Conservation (phyloP, 2,329 filamentous ascomycete genomes). For the Epicoccum sorghinum region DNA sequence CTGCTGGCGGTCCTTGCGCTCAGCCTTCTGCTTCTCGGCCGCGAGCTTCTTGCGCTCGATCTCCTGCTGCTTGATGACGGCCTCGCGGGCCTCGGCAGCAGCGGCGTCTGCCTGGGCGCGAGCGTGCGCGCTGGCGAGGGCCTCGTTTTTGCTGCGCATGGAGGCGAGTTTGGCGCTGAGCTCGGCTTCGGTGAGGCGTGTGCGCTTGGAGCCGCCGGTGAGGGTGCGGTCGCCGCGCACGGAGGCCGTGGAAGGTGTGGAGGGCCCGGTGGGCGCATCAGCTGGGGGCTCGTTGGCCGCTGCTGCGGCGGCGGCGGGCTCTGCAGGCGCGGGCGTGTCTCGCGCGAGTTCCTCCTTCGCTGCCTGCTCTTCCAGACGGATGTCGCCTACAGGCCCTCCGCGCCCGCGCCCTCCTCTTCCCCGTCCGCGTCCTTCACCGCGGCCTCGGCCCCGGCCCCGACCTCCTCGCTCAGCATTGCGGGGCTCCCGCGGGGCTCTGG, state of each 20-base stretch:
- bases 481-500: constrained; percentile 35
- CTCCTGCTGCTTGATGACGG: constrained; percentile 59
- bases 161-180: constrained; percentile 65
- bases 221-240: constrained; percentile 43
- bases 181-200: constrained; percentile 65
- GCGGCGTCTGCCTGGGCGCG: constrained; percentile 72
- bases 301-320: constrained; percentile 18
- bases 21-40: constrained; percentile 49
- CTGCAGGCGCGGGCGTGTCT: constrained; percentile 27
- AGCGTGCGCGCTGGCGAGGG: constrained; percentile 65
- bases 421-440: constrained; percentile 30
- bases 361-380: constrained; percentile 13
- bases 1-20: constrained; percentile 59
- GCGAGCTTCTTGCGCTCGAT: constrained; percentile 47
- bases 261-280: constrained; percentile 29
- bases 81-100: constrained; percentile 68
- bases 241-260: constrained; percentile 31
- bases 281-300: constrained; percentile 22
- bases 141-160: constrained; percentile 66
- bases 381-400: constrained; percentile 14
- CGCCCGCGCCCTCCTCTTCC: constrained; percentile 29
- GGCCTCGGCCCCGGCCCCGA: constrained; percentile 35
- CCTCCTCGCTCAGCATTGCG: constrained; percentile 35
- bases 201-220: constrained; percentile 41
- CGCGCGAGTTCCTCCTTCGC: constrained; percentile 24